phyloP scores from a whole-genome alignment of 495 filamentous ascomycete species.

The Pyronema domesticum region DNA sequence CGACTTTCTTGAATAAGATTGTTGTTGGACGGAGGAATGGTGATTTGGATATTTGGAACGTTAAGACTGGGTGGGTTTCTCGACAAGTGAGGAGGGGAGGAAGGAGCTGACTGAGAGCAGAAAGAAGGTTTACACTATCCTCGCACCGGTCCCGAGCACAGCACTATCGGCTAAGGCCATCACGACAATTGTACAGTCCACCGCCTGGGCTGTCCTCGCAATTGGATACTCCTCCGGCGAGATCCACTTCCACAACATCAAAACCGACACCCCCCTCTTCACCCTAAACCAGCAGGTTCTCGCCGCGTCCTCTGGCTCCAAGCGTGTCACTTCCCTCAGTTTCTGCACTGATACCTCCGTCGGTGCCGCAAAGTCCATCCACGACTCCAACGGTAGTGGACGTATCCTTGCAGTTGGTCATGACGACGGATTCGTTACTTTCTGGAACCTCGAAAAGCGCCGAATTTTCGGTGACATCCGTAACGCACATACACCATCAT shows the following conservation, averaged over 20 bases:
- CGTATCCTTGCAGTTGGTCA: slow-evolving; percentile 26
- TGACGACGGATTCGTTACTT: slow-evolving; percentile 62
- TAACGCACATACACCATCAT: slow-evolving; percentile 60
- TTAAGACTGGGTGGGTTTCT: slow-evolving; percentile 46
- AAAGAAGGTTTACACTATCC: slow-evolving; percentile 69
- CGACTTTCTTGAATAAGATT: slow-evolving; percentile 84
- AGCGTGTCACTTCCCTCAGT: slow-evolving; percentile 53
- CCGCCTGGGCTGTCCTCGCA: slow-evolving; percentile 69
- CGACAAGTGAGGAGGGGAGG: neutral
- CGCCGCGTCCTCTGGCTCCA: slow-evolving; percentile 29
- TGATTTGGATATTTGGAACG: slow-evolving; percentile 91
- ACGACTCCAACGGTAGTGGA: slow-evolving; percentile 75
- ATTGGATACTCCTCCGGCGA: slow-evolving; percentile 68
- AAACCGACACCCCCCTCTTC: slow-evolving; percentile 51
- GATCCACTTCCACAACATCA: slow-evolving; percentile 62
- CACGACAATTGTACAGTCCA: slow-evolving; percentile 63
- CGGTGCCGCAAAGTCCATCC: slow-evolving; percentile 50
- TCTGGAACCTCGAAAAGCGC: slow-evolving; percentile 89
- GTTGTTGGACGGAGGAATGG: slow-evolving; percentile 74
- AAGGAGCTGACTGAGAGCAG: slow-evolving; percentile 8
- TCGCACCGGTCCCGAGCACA: slow-evolving; percentile 34
- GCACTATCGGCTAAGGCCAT: slow-evolving; percentile 50
- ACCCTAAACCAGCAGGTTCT: slow-evolving; percentile 33
- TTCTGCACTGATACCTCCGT: slow-evolving; percentile 87
- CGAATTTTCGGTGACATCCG: slow-evolving; percentile 65